Evolutionary conservation across 2,329 filamentous ascomycete genomes (phyloP).

Genomic region (Neurospora sp.): DNA sequence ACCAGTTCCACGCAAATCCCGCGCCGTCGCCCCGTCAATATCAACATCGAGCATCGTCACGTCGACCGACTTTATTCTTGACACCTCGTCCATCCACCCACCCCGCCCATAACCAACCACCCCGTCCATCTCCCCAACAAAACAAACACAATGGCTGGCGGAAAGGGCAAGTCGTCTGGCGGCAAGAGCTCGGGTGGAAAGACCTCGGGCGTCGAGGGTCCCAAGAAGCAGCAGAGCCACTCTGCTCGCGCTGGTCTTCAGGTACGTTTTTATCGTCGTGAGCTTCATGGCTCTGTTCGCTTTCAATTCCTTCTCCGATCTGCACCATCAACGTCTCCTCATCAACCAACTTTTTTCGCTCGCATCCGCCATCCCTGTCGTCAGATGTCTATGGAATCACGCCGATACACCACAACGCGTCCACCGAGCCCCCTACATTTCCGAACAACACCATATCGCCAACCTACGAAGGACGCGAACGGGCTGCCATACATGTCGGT

Average conservation of each 20-base stretch:
- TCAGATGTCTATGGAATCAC: not conserved
- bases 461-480: not conserved
- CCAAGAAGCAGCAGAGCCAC: constrained; percentile 90
- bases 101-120: constrained; percentile 5
- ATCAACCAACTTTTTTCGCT: constrained; percentile 1
- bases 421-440: constrained; percentile 11
- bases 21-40: constrained; percentile 10
- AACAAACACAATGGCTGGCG: constrained; percentile 55
- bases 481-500: not conserved
- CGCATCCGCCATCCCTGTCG: constrained; percentile 1
- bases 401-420: not conserved
- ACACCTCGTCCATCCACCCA: not conserved
- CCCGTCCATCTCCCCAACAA: constrained; percentile 9
- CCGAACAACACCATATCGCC: constrained; percentile 2
- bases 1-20: constrained; percentile 1
- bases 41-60: constrained; percentile 8
- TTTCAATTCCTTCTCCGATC: constrained; percentile 7
- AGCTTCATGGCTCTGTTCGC: constrained; percentile 15
- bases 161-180: constrained; percentile 87
- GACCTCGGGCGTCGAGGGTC: constrained; percentile 49
- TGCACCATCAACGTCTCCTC: constrained; percentile 2
- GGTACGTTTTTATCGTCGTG: constrained; percentile 48
- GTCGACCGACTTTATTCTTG: constrained; percentile 4
- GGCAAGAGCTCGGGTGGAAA: constrained; percentile 83
- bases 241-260: constrained; percentile 91